Evolutionary conservation across 495 filamentous ascomycete genomes (phyloP), one percentile per base, ranked within the genome.

Genomic region (Hypoxylon perforatum): DNA sequence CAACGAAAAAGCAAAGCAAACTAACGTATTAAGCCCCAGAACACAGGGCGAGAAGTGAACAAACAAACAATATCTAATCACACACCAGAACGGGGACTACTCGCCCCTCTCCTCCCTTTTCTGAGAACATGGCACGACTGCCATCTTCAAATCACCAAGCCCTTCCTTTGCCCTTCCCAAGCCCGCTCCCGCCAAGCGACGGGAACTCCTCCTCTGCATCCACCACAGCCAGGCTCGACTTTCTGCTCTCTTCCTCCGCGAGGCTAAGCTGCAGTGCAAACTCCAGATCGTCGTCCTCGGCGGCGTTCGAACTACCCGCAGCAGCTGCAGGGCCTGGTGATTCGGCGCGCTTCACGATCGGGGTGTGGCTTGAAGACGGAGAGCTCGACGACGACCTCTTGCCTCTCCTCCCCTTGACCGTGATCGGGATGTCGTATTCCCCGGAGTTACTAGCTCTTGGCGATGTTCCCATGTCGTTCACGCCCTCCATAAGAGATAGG

Each of bases 221-320:
- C 15, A 62, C 35, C 46, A 30, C 44, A 71, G 53, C 67, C 50
- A 57, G 59, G 61, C 65, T 63, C 49, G 71, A 60, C 64, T 71
- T 73, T 57, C 76, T 80, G 76, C 77, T 87, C 76, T 87, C 78
- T 55, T 93, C 88, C 77, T 97, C 93, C 11, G 88, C 90, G 45
- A 97, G 76, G 73, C 95, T 97, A 28, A 97, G 77, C 74, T 90
- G 87, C 58, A 97, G 77, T 2, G 95, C 95, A 60, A 92, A 87
- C 42, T 96, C 90, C 39, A 97, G 74, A 75, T 97, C 94, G 44
- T 89, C 86, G 66, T 92, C 84, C 4, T 42, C 25, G 48, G 57
- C 36, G n/a, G 58, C 35, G 4, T 47, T 21, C 52, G 72, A 57
- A 56, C 67, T 44, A 36, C 61, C 57, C 18, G 69, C 51, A 19